These are phyloP conservation scores for Dactylonectria estremocensis DNA, from an alignment of 2,329 filamentous ascomycete genomes.

Conservation along the genomic window DNA sequence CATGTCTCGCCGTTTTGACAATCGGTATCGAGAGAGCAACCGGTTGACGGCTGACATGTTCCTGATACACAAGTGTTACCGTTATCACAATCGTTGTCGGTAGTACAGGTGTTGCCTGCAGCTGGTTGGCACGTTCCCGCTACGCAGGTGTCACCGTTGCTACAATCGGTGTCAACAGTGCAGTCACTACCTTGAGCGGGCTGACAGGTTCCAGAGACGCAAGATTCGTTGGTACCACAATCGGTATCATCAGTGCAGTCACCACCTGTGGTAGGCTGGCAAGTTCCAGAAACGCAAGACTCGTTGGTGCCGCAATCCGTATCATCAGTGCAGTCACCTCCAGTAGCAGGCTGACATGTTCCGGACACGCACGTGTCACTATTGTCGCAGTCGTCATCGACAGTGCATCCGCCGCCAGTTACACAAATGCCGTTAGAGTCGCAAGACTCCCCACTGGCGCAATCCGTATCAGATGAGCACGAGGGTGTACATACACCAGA, in stretches of 20 bases:
- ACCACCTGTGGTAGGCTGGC: too few species aligned
- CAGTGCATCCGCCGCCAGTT: not conserved
- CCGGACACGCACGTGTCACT: slow-evolving; percentile 11
- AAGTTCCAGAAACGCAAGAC: not conserved
- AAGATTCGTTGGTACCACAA: not conserved
- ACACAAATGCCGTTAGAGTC: not conserved
- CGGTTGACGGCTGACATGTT: not conserved
- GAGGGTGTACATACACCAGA: not conserved
- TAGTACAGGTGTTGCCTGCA: not conserved
- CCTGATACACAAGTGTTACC: not conserved
- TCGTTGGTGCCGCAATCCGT: not conserved
- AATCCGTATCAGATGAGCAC: slow-evolving; percentile 6
- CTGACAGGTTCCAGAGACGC: not conserved
- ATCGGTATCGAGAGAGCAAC: not conserved
- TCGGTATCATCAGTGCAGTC: not conserved
- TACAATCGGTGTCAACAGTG: not conserved
- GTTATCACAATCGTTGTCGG: not conserved
- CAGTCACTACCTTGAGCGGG: not conserved
- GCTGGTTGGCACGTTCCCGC: not conserved
- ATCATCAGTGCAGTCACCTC: not conserved
- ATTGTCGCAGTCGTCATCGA: not conserved
- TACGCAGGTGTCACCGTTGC: not conserved
- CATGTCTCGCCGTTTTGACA: not conserved
- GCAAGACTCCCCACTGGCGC: slow-evolving; percentile 12
- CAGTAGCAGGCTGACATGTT: not conserved